Evolutionary conservation across 1,284 basidiomycete genomes (phyloP), one percentile per base, ranked within the genome.

Genomic region (Cutaneotrichosporon daszewskae): DNA sequence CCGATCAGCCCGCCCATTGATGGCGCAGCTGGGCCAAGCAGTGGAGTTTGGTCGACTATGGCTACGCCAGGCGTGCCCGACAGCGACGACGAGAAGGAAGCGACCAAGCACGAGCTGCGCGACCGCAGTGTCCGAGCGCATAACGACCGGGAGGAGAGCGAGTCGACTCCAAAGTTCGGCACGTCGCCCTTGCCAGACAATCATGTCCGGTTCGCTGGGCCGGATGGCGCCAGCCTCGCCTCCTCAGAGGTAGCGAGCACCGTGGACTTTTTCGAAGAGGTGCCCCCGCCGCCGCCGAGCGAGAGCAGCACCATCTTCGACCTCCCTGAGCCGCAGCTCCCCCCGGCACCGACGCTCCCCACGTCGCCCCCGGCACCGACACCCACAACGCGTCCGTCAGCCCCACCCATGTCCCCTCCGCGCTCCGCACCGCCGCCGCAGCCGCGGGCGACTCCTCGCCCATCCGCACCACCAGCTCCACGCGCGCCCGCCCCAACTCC

Each of bases 61-160:
- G 70, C 66, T 6, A 70, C 70, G 1, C 67, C 70, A 2, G 70
- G 70, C 12, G 31, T 66, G 13, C 49, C 54, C 9, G 68, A 12
- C 10, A 17, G 17, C 36, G 24, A 37, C 16, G 26, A 29, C 6
- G 37, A 38, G 17, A 26, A 27, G 14, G 36, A 36, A n/a, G 14
- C 22, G 8, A 11, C 12, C 34, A 8, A 1, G 24, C 37, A 18
- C 9, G 27, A 38, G 26, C n/a, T 22, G 2, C 9, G 28, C 28
- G 28, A 16, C 28, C n/a, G n/a, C n/a, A n/a, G n/a, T n/a, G n/a
- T n/a, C n/a, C n/a, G n/a, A n/a, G n/a, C n/a, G n/a, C n/a, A n/a
- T n/a, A n/a, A n/a, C n/a, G n/a, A n/a, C n/a, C n/a, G n/a, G n/a
- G n/a, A n/a, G n/a, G n/a, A n/a, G n/a, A n/a, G n/a, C n/a, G n/a